Conservation (phyloP, 306 rosid genomes). For the Lupinus albus region DNA sequence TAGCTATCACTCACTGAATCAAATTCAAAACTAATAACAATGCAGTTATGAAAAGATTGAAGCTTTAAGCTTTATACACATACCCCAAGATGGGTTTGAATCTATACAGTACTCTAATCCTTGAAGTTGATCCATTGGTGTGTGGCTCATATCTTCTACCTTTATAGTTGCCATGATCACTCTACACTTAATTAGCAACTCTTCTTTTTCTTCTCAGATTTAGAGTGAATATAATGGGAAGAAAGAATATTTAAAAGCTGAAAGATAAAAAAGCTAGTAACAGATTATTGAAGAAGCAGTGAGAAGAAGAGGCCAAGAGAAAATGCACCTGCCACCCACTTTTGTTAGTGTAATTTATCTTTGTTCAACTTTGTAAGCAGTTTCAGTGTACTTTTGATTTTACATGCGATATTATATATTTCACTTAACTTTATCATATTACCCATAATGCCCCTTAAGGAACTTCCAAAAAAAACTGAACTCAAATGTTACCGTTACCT, state of each 20-base stretch:
- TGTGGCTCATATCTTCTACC: slow-evolving; percentile 83
- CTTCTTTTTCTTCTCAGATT: slow-evolving; percentile 12
- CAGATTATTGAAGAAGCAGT: slow-evolving; percentile 19
- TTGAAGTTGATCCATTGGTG: slow-evolving; percentile 96
- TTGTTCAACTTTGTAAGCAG: slow-evolving; percentile 26
- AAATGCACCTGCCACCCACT: slow-evolving; percentile 53
- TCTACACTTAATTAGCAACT: too few species aligned
- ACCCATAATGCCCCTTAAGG: slow-evolving; percentile 72
- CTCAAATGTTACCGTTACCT: slow-evolving; percentile 89
- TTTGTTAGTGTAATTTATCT: neutral
- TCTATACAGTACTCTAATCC: slow-evolving; percentile 97
- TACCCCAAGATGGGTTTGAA: slow-evolving; percentile 99
- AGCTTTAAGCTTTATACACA: slow-evolving; percentile 33
- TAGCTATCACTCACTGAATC: neutral
- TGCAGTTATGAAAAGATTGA: slow-evolving; percentile 29
- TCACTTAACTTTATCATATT: slow-evolving; percentile 62
- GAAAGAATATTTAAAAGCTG: slow-evolving; percentile 35
- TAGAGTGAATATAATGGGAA: slow-evolving; percentile 13
- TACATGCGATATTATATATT: slow-evolving; percentile 37
- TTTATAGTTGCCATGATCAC: slow-evolving; percentile 74
- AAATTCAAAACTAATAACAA: slow-evolving; percentile 7
- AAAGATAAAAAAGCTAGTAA: slow-evolving; percentile 11
- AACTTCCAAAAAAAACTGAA: slow-evolving; percentile 66
- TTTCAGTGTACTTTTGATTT: slow-evolving; percentile 36
- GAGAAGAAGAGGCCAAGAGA: slow-evolving; percentile 39